Evolutionary conservation across 495 filamentous ascomycete genomes (phyloP).

Genomic region (Aspergillus taichungensis): DNA sequence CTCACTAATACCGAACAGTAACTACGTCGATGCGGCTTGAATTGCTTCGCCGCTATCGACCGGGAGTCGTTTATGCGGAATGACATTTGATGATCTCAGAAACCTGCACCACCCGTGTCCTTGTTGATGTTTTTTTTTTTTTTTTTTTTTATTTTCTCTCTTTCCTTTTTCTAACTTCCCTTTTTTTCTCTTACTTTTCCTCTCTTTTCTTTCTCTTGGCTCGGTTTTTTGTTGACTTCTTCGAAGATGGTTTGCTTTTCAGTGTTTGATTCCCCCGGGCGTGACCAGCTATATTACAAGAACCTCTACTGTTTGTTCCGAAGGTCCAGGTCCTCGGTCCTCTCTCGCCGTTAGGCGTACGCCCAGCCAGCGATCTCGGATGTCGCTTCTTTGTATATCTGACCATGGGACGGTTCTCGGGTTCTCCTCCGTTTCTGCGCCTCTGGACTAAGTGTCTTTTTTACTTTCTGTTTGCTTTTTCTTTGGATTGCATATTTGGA

Average conservation of each 20-base stretch:
- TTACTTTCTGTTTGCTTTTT: no score
- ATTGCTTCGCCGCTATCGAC: constrained; percentile 3
- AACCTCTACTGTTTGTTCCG: constrained; percentile 5
- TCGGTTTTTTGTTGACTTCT: no score
- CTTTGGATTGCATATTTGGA: no score
- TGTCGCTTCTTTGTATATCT: no score
- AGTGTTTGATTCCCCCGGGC: no score
- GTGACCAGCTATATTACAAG: no score
- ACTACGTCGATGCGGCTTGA: constrained; percentile 37
- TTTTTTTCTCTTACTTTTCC: not conserved
- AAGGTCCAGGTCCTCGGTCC: constrained; percentile 6
- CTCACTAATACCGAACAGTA: constrained; percentile 17
- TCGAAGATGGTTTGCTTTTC: no score
- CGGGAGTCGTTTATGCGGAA: constrained; percentile 14
- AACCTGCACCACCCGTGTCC: not conserved
- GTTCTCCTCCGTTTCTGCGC: no score
- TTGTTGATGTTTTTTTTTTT: constrained; percentile 2
- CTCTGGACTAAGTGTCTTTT: no score
- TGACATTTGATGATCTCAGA: constrained; percentile 11
- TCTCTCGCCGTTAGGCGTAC: not conserved
- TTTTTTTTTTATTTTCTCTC: not conserved
- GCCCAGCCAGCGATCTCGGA: no score
- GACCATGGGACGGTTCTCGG: no score
- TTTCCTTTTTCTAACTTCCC: constrained; percentile 1
- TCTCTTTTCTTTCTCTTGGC: no score